Evolutionary conservation across 306 rosid species (phyloP).

Genomic region (Gillenia trifoliata): DNA sequence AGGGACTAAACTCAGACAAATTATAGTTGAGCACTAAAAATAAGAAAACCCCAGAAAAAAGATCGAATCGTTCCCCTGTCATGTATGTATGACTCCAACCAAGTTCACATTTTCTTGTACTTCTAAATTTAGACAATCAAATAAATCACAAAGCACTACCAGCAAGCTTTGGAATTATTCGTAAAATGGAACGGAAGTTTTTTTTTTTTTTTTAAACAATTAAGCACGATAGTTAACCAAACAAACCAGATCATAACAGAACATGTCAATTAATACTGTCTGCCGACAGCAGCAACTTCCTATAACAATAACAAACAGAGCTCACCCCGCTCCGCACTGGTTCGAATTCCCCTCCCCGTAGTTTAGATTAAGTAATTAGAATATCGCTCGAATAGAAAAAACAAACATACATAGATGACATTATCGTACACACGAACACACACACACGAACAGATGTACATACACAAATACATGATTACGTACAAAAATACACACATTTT

Average conservation of each 20-base stretch:
- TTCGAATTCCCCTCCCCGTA: neutral
- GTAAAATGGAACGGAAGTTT: neutral
- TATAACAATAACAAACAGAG: neutral
- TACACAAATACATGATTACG: neutral
- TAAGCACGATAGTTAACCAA: neutral
- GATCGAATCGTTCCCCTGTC: neutral
- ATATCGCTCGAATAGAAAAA: too few relatives aligned
- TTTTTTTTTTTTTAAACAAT: neutral
- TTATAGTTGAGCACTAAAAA: neutral
- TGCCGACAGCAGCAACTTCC: neutral
- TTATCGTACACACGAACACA: too few relatives aligned
- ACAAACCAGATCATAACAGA: neutral
- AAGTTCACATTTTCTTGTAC: neutral
- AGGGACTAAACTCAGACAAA: neutral
- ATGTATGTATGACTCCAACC: too few relatives aligned
- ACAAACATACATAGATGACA: neutral
- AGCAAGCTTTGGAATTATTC: neutral
- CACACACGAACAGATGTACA: neutral
- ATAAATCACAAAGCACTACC: neutral
- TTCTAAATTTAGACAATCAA: neutral
- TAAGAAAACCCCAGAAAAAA: neutral
- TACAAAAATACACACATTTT: neutral
- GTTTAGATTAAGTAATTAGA: too few relatives aligned
- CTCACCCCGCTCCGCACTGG: neutral
- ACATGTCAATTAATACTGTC: too few relatives aligned